Evolutionary conservation across 139 green algal species (phyloP).

Genomic region (Closterium sp.): DNA sequence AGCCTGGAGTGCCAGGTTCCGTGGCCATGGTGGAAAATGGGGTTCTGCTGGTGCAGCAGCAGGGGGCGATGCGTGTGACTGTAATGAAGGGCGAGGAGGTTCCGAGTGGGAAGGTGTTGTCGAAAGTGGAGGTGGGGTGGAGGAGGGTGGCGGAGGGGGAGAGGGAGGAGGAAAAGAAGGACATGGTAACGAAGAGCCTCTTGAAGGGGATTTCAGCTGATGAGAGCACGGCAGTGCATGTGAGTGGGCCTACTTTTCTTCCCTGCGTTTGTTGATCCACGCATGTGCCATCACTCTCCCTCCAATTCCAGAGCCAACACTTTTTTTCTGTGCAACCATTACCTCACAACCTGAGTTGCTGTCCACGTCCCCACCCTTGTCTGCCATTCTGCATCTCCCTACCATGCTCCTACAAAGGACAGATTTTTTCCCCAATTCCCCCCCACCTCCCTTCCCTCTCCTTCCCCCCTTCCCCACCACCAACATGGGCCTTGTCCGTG

Average conservation of each 20-base stretch:
- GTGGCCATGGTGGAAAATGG: not conserved
- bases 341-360: no score
- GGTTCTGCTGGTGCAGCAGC: not conserved
- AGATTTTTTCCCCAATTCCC: no score
- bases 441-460: no score
- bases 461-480: no score
- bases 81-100: not conserved
- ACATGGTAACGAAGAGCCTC: constrained; percentile 22
- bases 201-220: constrained; percentile 47
- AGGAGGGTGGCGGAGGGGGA: not conserved
- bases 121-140: constrained; percentile 20
- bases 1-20: not conserved
- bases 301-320: no score
- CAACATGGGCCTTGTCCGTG: not conserved
- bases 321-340: not conserved
- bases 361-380: no score
- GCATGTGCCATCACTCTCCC: no score
- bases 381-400: no score
- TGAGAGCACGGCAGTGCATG: constrained; percentile 49
- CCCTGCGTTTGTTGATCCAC: no score
- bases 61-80: not conserved
- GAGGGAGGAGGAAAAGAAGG: not conserved
- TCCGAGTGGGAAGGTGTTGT: constrained; percentile 8
- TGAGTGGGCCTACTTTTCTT: not conserved
- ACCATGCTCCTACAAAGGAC: no score